Percentiles rank a stretch among this genome's conserved stretches.
These are phyloP conservation scores for Polyporus tsugae DNA, from an alignment of 1,284 basidiomycete species.

Conservation along the genomic window DNA sequence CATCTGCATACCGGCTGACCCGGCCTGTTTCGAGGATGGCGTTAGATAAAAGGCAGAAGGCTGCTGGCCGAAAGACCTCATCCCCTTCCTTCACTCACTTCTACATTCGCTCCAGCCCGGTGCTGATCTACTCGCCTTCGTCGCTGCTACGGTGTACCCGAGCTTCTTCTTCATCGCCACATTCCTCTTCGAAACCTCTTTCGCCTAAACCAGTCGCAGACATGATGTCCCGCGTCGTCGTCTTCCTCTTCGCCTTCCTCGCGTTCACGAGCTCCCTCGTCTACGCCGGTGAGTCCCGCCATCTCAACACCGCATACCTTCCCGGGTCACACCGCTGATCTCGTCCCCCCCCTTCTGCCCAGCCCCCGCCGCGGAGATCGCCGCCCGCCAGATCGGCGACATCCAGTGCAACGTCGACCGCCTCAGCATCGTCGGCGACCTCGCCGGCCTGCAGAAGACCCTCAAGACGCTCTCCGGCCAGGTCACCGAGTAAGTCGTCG, in stretches of 20 bases:
- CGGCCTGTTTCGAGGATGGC: background rate
- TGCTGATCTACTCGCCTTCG: slow-evolving; percentile 8
- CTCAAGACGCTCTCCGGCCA: slow-evolving; percentile 38
- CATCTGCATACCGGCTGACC: background rate
- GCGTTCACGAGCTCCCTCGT: slow-evolving; percentile 26
- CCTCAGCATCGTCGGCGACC: slow-evolving; percentile 41
- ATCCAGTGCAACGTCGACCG: slow-evolving; percentile 47
- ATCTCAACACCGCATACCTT: background rate
- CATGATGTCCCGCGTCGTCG: slow-evolving; percentile 26
- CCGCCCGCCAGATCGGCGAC: slow-evolving; percentile 43
- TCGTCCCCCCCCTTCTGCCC: background rate
- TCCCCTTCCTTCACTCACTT: slow-evolving; percentile 2
- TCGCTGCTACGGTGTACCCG: slow-evolving; percentile 1
- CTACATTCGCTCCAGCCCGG: slow-evolving; percentile 11
- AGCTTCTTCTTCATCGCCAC: slow-evolving; percentile 1
- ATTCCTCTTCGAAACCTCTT: background rate
- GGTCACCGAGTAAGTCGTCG: slow-evolving; percentile 26
- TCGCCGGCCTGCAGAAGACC: slow-evolving; percentile 41
- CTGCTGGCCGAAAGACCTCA: background rate
- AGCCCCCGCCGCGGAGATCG: slow-evolving; percentile 26
- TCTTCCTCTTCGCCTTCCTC: slow-evolving; percentile 25
- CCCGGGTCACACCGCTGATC: background rate
- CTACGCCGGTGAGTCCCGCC: slow-evolving; percentile 22
- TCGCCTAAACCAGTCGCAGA: background rate
- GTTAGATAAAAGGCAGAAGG: background rate